Evolutionary conservation across 768 basidiomycete genomes (phyloP).

Genomic region (Pisolithus orientalis): DNA sequence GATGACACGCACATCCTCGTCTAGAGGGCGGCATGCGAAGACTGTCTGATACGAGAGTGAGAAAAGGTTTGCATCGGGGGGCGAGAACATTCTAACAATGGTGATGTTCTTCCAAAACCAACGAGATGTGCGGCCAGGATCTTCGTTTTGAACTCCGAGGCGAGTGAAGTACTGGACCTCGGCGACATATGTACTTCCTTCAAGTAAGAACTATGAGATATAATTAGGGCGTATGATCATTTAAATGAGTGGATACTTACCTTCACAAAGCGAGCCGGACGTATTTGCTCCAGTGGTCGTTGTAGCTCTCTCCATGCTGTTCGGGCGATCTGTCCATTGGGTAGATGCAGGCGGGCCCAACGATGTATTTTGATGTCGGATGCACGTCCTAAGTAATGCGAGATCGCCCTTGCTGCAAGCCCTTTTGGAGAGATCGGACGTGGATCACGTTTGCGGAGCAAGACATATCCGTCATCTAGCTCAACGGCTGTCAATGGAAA

Average conservation of each 20-base stretch:
- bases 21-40: not conserved
- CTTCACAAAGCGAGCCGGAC: not conserved
- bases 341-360: constrained; percentile 16
- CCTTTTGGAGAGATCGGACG: no score
- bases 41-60: not conserved
- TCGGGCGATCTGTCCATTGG: constrained; percentile 16
- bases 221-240: not conserved
- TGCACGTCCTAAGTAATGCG: not conserved
- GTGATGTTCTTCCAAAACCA: not conserved
- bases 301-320: constrained; percentile 1
- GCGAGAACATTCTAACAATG: not conserved
- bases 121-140: not conserved
- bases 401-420: not conserved
- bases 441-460: no score
- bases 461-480: no score
- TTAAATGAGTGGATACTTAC: not conserved
- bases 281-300: not conserved
- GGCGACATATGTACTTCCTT: not conserved
- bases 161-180: not conserved
- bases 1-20: not conserved
- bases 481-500: no score
- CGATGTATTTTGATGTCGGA: not conserved
- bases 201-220: constrained; percentile 1
- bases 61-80: not conserved
- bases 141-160: constrained; percentile 1